Conservation (phyloP, 768 basidiomycete species). For the Lentinula aciculospora region DNA sequence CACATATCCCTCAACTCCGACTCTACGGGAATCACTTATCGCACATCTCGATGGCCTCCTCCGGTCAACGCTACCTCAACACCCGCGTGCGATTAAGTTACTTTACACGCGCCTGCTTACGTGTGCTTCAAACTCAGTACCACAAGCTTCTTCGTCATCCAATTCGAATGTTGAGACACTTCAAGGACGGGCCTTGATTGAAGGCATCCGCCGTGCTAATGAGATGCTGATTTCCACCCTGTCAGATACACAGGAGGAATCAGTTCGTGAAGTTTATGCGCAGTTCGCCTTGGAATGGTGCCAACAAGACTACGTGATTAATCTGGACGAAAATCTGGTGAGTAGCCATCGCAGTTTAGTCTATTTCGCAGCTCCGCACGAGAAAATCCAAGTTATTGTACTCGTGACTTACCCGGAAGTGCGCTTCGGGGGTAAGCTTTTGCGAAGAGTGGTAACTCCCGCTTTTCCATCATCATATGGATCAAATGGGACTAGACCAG, state of each 20-base stretch:
- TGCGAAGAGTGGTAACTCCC: background rate
- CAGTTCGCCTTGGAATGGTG: constrained; percentile 53
- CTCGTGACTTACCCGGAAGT: background rate
- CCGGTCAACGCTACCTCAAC: constrained; percentile 23
- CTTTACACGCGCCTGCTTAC: constrained; percentile 27
- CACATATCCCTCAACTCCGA: constrained; percentile 28
- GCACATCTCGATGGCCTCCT: constrained; percentile 33
- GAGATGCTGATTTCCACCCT: constrained; percentile 24
- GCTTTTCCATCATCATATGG: background rate
- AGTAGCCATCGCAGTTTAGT: constrained; percentile 11
- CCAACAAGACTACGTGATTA: constrained; percentile 17
- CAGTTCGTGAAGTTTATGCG: constrained; percentile 32
- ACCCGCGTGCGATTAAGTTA: constrained; percentile 31
- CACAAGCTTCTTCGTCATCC: background rate
- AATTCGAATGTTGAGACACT: constrained; percentile 6
- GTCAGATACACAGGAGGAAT: constrained; percentile 18
- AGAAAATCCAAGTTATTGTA: background rate
- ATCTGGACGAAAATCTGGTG: constrained; percentile 44
- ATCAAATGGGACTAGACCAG: background rate
- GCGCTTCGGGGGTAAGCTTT: background rate
- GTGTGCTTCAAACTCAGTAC: background rate
- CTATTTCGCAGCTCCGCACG: background rate
- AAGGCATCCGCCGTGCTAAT: constrained; percentile 31
- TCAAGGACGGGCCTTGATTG: constrained; percentile 29
- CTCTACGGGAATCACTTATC: constrained; percentile 29